Evolutionary conservation across 331 rosid species (phyloP), one percentile per base, ranked within the genome.

Genomic region (Telfairia occidentalis): DNA sequence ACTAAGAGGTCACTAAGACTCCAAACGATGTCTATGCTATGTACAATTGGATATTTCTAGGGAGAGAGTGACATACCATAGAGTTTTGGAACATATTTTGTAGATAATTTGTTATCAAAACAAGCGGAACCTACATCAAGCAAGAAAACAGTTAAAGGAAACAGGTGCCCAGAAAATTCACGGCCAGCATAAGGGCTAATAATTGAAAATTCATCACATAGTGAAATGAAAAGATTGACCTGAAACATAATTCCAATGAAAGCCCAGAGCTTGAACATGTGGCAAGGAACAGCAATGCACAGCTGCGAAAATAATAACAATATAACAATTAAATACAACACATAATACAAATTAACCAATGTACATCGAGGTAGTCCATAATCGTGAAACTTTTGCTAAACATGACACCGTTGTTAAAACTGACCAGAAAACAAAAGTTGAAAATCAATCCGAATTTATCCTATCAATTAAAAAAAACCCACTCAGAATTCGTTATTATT

Each of bases 231-330:
- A 59, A 37, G 7, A 73, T 50, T 69, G 77, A 87, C 99, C 97
- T 95, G 97, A 35, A 90, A 45, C 96, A 95, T 91, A 60, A 95
- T 91, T 75, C 97, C 97, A 28, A 78, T 48, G 71, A 95, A 95
- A 4, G 98, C 98, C 98, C 98, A 91, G 50, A 86, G 67, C 87
- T 92, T 90, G 95, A 91, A 95, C 16, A 90, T 87, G 88, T 88
- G 98, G 82, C 96, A 95, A 38, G 98, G 98, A 86, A 95, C 97
- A 6, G 96, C 98, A 55, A 95, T 90, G 85, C 97, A 95, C 29
- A 95, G 78, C 98, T 95, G 90, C 84, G 82, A 30, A 76, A 76
- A 38, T 70, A 43, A 43, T 26, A 70, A 70, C 19, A 13, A 43
- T 15, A 45, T 3, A 13, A 5, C 1, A 23, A 21, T 53, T 24